Evolutionary conservation across 2,329 filamentous ascomycete species (phyloP), one percentile per base, ranked within the genome.

Genomic region (Fusarium domesticum): DNA sequence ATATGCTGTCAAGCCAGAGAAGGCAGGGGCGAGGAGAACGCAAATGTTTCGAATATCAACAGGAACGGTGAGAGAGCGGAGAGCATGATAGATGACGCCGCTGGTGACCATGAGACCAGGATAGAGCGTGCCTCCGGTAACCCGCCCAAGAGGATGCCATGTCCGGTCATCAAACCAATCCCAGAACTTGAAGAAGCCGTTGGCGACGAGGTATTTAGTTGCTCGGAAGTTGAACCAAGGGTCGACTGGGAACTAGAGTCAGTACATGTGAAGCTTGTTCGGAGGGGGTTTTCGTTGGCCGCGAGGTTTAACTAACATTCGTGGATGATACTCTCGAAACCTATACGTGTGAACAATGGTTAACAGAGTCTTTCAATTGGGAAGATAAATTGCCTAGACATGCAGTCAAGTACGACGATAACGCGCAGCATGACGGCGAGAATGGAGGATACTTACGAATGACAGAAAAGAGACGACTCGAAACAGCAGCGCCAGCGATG

Each of bases 151-250:
- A 60, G 93, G 93, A 72, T 98, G 92, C 93, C 93, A 98, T 82
- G 93, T 98, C 75, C 93, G 85, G 76, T 98, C 93, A 71, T 98
- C 93, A 65, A 98, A 98, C 93, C 93, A 98, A 70, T 98, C 92
- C 93, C 93, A 98, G 69, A 98, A 98, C 70, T 87, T 90, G 71
- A 96, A 95, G 74, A 98, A 97, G 61, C 93, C 93, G 83, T 98
- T 83, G 65, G 92, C 82, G 43, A 98, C 89, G 43, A 98, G 81
- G 65, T 98, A 97, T 72, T 97, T 97, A 44, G 93, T 97, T 57
- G 93, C 93, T 70, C 93, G 81, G 73, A 98, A 98, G 73, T 98
- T 98, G 76, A 98, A 98, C 93, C 93, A 98, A 28, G 93, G 93
- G 72, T 98, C 93, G 73, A 98, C 92, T 98, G 36, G 48, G 23